Evolutionary conservation across 345 rosid species (phyloP), one percentile per base, ranked within the genome.

Genomic region (Salix suchowensis): DNA sequence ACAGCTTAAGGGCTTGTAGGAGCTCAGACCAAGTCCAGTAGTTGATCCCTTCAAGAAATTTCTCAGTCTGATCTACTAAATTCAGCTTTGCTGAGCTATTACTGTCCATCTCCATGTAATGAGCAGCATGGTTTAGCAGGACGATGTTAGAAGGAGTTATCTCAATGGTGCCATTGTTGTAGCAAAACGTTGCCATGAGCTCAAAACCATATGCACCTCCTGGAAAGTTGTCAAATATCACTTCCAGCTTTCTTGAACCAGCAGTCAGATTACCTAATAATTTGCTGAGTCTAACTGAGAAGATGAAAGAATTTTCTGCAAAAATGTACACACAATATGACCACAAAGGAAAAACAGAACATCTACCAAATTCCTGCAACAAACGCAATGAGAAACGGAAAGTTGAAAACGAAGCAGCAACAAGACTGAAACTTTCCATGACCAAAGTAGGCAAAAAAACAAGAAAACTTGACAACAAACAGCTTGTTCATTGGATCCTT

Each of bases 11-110:
- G 39, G 87, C 87, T 55, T 58, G 55, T 2, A 87, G 79, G 13
- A 90, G 87, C 65, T 88, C 92, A 50, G 87, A 73, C 92, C 92
- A 90, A 13, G 88, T 71, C 94, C 89, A 90, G 80, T 62, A 67
- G 50, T 67, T 58, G 77, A 87, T 83, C 26, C 80, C 90, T 77
- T 74, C 76, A 14, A 86, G 85, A 66, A 67, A 77, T 30, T 65
- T 85, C 39, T 78, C 82, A 0, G 77, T 83, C 69, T 70, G 89
- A 71, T 82, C 52, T 19, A 74, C 10, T 71, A 89, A 70, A 32
- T 75, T 80, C 7, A 60, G 67, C 0, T 34, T 74, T 23, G 61
- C 24, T 11, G 14, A 39, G 58, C 77, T 68, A 60, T 81, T 69
- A 2, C 30, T 67, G 42, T 74, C 83, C 83, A 86, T 85, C 79